Evolutionary conservation across 2,329 filamentous ascomycete genomes (phyloP), one percentile per base, ranked within the genome.

Genomic region (Falciphora oryzae): DNA sequence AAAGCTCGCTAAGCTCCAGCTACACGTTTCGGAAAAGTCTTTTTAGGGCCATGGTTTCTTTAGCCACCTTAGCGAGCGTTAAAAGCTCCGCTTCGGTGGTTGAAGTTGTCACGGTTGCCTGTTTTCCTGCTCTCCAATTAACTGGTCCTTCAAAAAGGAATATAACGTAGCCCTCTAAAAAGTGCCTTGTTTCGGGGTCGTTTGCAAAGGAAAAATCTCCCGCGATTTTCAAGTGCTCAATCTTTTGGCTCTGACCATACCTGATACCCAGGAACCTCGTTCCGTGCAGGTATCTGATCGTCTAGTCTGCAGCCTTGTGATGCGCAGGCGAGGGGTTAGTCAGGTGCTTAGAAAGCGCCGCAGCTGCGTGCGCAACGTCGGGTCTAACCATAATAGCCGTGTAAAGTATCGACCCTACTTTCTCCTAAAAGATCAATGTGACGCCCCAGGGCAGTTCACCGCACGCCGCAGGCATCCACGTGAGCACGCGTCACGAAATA

Each of bases 21-120:
- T 22, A 10, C 22, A 50, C 22, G 10, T 10, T 50, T 50, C 44
- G 44, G 44, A 50, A 50, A 22, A 50, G 44, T 22, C 44, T 50
- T 50, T 50, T 50, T 50, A 50, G 44, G 22, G 44, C 44, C 44
- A 50, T 50, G 44, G 44, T 50, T 22, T 50, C 44, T 11, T 22
- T 22, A 10, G 11, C 44, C 10, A 50, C 44, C 44, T 50, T 50
- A 50, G 44, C 10, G 44, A 59, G 29, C 27, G 60, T 53, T 13
- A 65, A 31, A 22, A 65, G n/a, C 31, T 63, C 59, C 10, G 64
- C 64, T 53, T 65, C 50, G 50, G 64, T 59, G 53, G 64, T 65
- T 16, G 59, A 62, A 16, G 60, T 65, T 27, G 64, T 65, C 16
- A 63, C 60, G 7, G 59, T 65, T 10, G 62, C 64, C 59, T 65